Evolutionary conservation across 352 stramenopile genomes (phyloP).

Genomic region (Globisporangium echinulatum): DNA sequence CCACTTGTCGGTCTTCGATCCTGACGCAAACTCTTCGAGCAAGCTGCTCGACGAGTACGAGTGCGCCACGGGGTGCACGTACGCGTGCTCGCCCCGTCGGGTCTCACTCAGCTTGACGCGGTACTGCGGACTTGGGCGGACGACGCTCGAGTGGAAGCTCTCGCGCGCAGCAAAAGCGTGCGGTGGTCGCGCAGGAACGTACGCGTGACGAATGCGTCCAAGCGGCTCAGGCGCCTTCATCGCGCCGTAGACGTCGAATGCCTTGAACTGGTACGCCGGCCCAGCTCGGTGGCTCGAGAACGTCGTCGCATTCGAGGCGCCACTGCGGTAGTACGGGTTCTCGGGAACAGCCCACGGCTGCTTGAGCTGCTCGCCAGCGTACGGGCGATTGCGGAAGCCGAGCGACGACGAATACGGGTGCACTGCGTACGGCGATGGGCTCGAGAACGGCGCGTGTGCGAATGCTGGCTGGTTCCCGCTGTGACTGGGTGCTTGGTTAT

Average conservation of each 20-base stretch:
- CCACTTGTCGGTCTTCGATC: constrained; percentile 74
- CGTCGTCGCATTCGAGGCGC: not conserved
- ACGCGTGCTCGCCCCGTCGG: constrained; percentile 26
- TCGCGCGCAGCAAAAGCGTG: constrained; percentile 18
- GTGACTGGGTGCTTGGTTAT: constrained; percentile 1
- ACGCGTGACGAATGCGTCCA: constrained; percentile 6
- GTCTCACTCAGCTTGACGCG: constrained; percentile 21
- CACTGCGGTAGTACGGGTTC: constrained; percentile 2
- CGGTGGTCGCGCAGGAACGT: not conserved
- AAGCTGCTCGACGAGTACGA: constrained; percentile 68
- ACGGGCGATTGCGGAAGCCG: not conserved
- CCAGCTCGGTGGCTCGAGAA: constrained; percentile 1
- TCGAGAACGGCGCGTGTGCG: not conserved
- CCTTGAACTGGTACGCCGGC: constrained; percentile 2
- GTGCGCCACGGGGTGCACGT: constrained; percentile 48
- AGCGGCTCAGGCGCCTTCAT: constrained; percentile 7
- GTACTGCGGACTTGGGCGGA: constrained; percentile 23
- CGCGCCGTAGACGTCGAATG: constrained; percentile 5
- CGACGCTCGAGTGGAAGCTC: constrained; percentile 17
- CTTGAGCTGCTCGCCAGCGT: constrained; percentile 2
- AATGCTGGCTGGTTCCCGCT: constrained; percentile 8
- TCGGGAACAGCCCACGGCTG: constrained; percentile 4
- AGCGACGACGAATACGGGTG: not conserved
- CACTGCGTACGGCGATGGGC: constrained; percentile 2
- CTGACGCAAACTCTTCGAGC: constrained; percentile 74